phyloP scores from a whole-genome alignment of 768 basidiomycete species.

The Kwoniella sp. region DNA sequence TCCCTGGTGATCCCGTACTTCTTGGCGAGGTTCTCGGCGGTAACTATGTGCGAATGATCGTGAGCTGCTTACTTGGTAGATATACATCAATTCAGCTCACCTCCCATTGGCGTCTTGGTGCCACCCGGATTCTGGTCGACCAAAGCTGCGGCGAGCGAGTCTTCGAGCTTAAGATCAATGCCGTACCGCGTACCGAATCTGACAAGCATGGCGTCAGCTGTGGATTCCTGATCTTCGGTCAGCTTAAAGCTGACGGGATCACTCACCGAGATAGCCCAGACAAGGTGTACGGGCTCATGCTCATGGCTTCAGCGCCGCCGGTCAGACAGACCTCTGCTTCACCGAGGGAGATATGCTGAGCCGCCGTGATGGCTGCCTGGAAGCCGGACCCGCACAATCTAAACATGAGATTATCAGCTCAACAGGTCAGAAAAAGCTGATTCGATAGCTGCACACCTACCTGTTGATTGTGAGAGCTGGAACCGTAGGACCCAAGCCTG shows the following conservation, averaged over 20 bases:
- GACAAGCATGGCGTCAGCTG: background rate
- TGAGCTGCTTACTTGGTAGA: conserved; percentile 7
- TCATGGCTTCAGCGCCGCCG: conserved; percentile 56
- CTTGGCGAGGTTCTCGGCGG: conserved; percentile 58
- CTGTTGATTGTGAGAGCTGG: conserved; percentile 58
- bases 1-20: conserved; percentile 58
- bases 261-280: conserved; percentile 52
- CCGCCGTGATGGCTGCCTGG: conserved; percentile 57
- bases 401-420: background rate
- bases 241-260: background rate
- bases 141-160: conserved; percentile 57
- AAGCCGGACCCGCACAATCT: conserved; percentile 58
- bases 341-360: conserved; percentile 57
- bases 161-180: conserved; percentile 57
- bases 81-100: conserved; percentile 30
- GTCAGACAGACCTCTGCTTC: conserved; percentile 57
- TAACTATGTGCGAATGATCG: conserved; percentile 33
- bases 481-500: conserved; percentile 52
- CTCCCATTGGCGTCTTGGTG: conserved; percentile 53
- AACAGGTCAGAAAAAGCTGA: background rate
- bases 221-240: background rate
- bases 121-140: conserved; percentile 57
- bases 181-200: conserved; percentile 57
- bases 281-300: conserved; percentile 53
- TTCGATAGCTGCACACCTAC: conserved; percentile 29